Conservation (phyloP, 192 early-diverging fungal species). For the Entophlyctis luteolus region DNA sequence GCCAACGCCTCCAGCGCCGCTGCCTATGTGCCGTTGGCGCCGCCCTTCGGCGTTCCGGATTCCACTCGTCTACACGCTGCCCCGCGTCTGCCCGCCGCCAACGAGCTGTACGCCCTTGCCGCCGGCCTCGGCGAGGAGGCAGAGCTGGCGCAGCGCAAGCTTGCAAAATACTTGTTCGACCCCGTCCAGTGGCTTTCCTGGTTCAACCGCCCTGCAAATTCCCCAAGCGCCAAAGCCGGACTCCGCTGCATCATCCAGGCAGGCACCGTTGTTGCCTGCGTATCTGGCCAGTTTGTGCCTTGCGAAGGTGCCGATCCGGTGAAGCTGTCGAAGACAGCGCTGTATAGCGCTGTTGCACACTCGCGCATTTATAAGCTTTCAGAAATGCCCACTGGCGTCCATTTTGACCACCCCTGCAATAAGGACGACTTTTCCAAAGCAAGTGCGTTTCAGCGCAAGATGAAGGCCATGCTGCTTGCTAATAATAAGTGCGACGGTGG, state of each 20-base stretch:
- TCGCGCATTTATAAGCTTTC: neutral
- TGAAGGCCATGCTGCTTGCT: conserved; percentile 4
- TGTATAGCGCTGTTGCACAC: conserved; percentile 1
- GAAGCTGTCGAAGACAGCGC: neutral
- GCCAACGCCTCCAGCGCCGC: no score
- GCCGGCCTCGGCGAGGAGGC: neutral
- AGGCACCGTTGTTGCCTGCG: conserved; percentile 15
- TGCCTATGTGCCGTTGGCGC: no score
- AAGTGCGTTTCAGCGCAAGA: neutral
- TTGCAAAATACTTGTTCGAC: conserved; percentile 17
- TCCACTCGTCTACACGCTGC: no score
- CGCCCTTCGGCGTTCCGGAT: no score
- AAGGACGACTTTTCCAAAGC: neutral
- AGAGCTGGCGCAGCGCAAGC: neutral
- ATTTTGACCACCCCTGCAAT: neutral
- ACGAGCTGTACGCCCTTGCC: conserved; percentile 7
- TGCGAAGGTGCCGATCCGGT: neutral
- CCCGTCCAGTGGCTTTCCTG: conserved; percentile 6
- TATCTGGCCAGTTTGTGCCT: conserved; percentile 7
- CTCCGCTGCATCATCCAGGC: conserved; percentile 16
- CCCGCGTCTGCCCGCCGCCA: conserved; percentile 2
- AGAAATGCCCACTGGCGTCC: neutral
- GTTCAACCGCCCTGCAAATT: conserved; percentile 4
- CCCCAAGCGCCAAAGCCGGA: conserved; percentile 10
- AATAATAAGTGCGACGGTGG: neutral